Percentiles rank a stretch among this genome's conserved stretches.
phyloP scores from a whole-genome alignment of 306 rosid species.

The Castanospermum australe region DNA sequence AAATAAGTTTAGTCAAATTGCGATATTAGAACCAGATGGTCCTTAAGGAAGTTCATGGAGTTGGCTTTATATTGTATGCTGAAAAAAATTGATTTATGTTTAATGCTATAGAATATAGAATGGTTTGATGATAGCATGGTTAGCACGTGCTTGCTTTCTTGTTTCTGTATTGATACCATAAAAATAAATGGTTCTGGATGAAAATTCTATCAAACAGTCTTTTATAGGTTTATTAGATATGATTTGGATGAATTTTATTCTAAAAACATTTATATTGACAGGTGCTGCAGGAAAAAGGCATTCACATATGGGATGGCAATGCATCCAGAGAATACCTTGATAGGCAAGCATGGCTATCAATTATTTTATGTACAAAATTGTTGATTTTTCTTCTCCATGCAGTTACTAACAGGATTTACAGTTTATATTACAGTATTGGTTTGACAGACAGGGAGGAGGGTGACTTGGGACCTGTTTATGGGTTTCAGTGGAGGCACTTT shows the following conservation, averaged over 20 bases:
- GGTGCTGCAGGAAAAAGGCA: conserved; percentile 89
- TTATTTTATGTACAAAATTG: conserved; percentile 1
- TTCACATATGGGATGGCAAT: conserved; percentile 95
- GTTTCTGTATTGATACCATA: neutral
- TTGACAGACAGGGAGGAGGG: conserved; percentile 87
- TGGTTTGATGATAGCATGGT: conserved; percentile 9
- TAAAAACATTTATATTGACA: conserved; percentile 40
- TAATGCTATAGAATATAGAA: neutral
- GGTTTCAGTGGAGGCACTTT: conserved; percentile 98
- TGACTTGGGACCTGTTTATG: conserved; percentile 97
- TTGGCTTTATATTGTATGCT: neutral
- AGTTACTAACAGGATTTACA: conserved; percentile 25
- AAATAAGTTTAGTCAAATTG: neutral
- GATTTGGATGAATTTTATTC: neutral
- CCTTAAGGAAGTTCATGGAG: neutral
- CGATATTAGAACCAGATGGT: neutral
- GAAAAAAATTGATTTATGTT: neutral
- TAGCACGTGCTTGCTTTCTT: conserved; percentile 4
- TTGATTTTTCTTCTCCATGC: neutral
- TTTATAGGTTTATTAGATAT: conserved; percentile 4
- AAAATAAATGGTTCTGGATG: neutral
- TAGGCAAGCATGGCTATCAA: conserved; percentile 57
- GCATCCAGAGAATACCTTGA: conserved; percentile 95
- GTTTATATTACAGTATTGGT: conserved; percentile 62
- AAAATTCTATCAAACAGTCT: conserved; percentile 1